Evolutionary conservation across 2,329 filamentous ascomycete genomes (phyloP).

Genomic region (Corynespora cassiicola): DNA sequence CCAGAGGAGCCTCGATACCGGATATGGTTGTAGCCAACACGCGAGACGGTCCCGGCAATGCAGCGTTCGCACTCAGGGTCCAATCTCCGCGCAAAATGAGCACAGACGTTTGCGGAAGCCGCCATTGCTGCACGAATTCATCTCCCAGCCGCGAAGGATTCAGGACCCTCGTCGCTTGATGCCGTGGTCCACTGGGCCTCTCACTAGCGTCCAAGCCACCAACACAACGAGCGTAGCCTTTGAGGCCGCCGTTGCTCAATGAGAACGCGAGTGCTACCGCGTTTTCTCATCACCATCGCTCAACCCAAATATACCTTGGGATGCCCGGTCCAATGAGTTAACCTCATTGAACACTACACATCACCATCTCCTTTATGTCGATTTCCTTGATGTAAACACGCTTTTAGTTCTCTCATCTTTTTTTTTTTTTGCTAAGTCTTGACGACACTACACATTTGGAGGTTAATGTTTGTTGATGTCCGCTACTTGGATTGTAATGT

Average conservation of each 20-base stretch:
- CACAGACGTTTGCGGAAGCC: no score
- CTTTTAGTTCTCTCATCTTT: no score
- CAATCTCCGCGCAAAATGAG: no score
- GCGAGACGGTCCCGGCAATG: no score
- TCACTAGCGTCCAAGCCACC: slow-evolving; percentile 6
- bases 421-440: slow-evolving; percentile 7
- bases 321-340: not conserved
- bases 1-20: no score
- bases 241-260: not conserved
- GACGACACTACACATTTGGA: slow-evolving; percentile 17
- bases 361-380: no score
- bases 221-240: slow-evolving; percentile 3
- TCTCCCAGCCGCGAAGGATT: slow-evolving; percentile 12
- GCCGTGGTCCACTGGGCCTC: not conserved
- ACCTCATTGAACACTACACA: no score
- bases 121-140: no score
- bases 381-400: not conserved
- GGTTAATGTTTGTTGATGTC: slow-evolving; percentile 32
- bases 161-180: slow-evolving; percentile 5
- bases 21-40: no score
- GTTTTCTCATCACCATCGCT: slow-evolving; percentile 2
- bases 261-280: not conserved
- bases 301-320: slow-evolving; percentile 3
- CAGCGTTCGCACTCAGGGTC: no score
- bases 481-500: slow-evolving; percentile 39